Percentiles rank a stretch among this genome's conserved stretches.
These are phyloP conservation scores for Wickerhamiella hasegawae DNA, from an alignment of 805 yeast species.

Conservation along the genomic window DNA sequence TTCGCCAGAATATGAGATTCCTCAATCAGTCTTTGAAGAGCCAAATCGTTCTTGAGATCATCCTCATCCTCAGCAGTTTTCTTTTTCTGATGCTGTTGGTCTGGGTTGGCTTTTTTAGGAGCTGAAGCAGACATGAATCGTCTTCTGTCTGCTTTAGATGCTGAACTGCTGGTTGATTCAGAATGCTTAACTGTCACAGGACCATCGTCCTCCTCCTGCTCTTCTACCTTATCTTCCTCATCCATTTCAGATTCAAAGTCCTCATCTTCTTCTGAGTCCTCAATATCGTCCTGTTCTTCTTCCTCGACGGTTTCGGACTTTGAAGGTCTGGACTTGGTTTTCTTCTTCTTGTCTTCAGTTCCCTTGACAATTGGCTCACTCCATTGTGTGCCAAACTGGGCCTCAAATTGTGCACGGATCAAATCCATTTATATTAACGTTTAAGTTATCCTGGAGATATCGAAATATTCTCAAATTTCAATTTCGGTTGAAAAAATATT, in stretches of 20 bases:
- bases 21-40: constrained; percentile 44
- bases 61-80: constrained; percentile 24
- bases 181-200: constrained; percentile 22
- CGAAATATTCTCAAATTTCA: too few relatives aligned
- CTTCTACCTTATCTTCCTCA: not conserved
- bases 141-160: constrained; percentile 13
- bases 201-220: constrained; percentile 7
- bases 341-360: not conserved
- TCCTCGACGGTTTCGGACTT: not conserved
- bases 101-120: constrained; percentile 14
- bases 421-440: too few relatives aligned
- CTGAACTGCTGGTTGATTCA: constrained; percentile 16
- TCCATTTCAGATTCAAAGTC: not conserved
- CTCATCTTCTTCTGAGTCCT: not conserved
- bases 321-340: not conserved
- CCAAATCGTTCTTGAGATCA: constrained; percentile 49
- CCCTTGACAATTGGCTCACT: constrained; percentile 13
- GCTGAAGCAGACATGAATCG: constrained; percentile 18
- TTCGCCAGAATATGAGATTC: constrained; percentile 46
- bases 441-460: too few relatives aligned
- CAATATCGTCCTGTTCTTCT: not conserved
- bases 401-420: constrained; percentile 16
- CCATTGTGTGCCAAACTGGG: constrained; percentile 22
- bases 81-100: constrained; percentile 4
- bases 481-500: too few relatives aligned